Evolutionary conservation across 129 eudicot genomes (phyloP).

Genomic region (Flaveria trinervia): DNA sequence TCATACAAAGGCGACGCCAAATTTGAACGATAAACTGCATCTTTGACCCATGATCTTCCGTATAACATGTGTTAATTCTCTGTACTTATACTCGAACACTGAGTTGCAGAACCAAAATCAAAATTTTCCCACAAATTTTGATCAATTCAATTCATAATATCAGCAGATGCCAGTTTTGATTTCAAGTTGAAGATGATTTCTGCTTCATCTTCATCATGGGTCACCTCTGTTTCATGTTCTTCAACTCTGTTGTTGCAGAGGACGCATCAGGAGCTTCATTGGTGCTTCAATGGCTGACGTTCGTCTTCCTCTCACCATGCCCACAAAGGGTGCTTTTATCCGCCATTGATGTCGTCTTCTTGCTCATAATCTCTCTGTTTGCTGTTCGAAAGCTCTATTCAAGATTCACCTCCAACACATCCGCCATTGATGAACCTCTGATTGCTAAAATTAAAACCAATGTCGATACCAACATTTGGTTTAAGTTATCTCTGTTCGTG

Average conservation of each 20-base stretch:
- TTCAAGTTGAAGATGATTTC: conserved; percentile 37
- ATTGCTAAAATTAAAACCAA: conserved; percentile 23
- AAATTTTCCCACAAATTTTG: too few relatives aligned
- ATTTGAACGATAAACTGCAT: neutral
- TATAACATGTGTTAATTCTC: neutral
- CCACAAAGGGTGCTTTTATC: conserved; percentile 66
- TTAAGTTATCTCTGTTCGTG: conserved; percentile 47
- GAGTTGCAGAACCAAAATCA: neutral
- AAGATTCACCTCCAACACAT: conserved; percentile 36
- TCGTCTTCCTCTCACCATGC: conserved; percentile 75
- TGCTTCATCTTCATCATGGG: conserved; percentile 46
- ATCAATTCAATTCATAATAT: neutral
- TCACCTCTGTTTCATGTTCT: conserved; percentile 63
- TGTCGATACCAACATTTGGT: conserved; percentile 46
- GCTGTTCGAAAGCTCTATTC: conserved; percentile 50
- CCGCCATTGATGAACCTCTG: conserved; percentile 45
- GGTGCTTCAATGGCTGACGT: conserved; percentile 54
- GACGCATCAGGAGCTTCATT: neutral
- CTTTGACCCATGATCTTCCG: neutral
- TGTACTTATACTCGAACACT: neutral
- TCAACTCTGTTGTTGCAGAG: conserved; percentile 43
- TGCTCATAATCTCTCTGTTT: conserved; percentile 44
- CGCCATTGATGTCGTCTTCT: conserved; percentile 58
- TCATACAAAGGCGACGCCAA: neutral
- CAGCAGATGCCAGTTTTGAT: neutral